phyloP scores from a whole-genome alignment of 1,139 yeast genomes.

The Pneumocystis jirovecii region DNA sequence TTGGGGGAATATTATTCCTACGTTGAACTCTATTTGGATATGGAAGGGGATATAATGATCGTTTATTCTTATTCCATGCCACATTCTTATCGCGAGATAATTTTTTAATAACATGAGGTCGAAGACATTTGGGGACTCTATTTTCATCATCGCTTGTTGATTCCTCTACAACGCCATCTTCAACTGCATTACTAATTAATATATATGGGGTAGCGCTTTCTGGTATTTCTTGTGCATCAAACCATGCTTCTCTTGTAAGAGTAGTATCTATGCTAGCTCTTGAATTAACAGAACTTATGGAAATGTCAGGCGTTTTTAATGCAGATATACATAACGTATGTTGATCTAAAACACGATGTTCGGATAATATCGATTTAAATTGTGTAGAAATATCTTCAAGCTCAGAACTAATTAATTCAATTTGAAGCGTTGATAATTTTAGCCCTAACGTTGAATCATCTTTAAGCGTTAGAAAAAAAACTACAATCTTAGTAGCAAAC shows the following conservation, averaged over 20 bases:
- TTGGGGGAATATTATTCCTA: slow-evolving; percentile 44
- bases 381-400: background rate
- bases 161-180: background rate
- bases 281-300: background rate
- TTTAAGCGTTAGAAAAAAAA: background rate
- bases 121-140: background rate
- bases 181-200: background rate
- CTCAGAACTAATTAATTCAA: background rate
- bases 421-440: background rate
- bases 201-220: background rate
- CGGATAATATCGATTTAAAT: background rate
- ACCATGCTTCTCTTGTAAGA: background rate
- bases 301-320: background rate
- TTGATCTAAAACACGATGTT: background rate
- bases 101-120: background rate
- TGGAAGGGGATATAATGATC: slow-evolving; percentile 7
- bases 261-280: background rate
- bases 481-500: background rate
- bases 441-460: background rate
- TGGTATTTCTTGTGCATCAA: background rate
- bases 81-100: background rate
- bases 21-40: slow-evolving; percentile 31
- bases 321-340: background rate
- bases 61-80: background rate
- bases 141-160: background rate